Evolutionary conservation across 371 early-diverging fungal species (phyloP).

Genomic region (Mucor piriformis): DNA sequence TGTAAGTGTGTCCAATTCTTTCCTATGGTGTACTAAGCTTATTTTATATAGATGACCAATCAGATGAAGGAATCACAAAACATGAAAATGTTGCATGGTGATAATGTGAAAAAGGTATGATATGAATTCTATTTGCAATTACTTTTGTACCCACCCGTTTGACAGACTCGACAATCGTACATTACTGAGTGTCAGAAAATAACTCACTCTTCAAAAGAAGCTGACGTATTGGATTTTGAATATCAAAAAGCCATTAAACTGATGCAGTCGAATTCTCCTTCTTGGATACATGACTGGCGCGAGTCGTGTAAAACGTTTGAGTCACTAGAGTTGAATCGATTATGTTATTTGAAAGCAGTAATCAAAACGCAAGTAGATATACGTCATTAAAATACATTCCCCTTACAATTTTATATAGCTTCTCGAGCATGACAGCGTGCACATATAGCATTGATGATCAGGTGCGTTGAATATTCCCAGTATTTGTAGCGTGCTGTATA

Average conservation of each 20-base stretch:
- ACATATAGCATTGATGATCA: slow-evolving; percentile 5
- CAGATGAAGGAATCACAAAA: slow-evolving; percentile 15
- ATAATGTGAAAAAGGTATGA: slow-evolving; percentile 9
- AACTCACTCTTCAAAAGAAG: neutral
- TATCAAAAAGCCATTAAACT: slow-evolving; percentile 7
- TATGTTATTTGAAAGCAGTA: slow-evolving; percentile 12
- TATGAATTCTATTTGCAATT: neutral
- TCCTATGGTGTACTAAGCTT: neutral
- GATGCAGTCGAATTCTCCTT: neutral
- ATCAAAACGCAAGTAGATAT: neutral
- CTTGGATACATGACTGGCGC: slow-evolving; percentile 16
- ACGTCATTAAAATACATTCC: neutral
- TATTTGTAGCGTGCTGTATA: neutral
- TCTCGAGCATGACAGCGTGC: neutral
- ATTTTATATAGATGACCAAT: slow-evolving; percentile 5
- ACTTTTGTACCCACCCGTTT: neutral
- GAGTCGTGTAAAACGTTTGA: slow-evolving; percentile 15
- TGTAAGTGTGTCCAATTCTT: neutral
- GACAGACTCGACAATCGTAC: slow-evolving; percentile 9
- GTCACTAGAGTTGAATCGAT: slow-evolving; percentile 4
- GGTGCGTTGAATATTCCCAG: neutral
- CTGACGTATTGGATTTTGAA: slow-evolving; percentile 3
- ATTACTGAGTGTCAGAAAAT: slow-evolving; percentile 5
- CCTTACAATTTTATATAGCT: neutral
- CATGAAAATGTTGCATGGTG: neutral